Percentiles rank a stretch among this genome's conserved stretches.
phyloP scores from a whole-genome alignment of 192 early-diverging fungal genomes.

The Dimargaris cristalligena region DNA sequence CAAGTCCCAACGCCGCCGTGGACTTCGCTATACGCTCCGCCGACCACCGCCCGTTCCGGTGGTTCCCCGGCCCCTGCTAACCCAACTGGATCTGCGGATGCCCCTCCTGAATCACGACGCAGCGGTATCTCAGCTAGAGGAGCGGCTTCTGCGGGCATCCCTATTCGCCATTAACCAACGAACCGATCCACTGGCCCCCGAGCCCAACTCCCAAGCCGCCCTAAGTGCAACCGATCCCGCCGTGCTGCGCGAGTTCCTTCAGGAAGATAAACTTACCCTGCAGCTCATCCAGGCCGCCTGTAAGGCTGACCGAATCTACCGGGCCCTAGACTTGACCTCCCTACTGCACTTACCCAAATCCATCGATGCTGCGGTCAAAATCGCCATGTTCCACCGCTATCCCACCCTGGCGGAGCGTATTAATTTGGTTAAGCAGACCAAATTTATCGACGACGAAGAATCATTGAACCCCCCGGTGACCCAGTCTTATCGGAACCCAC shows the following conservation, averaged over 20 bases:
- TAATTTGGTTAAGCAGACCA: slow-evolving; percentile 17
- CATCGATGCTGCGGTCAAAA: slow-evolving; percentile 68
- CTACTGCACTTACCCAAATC: slow-evolving; percentile 43
- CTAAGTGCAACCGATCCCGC: background rate
- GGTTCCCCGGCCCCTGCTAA: slow-evolving; percentile 53
- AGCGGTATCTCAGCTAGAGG: slow-evolving; percentile 24
- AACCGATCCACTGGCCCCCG: slow-evolving; percentile 32
- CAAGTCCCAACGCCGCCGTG: background rate
- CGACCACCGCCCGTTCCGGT: slow-evolving; percentile 22
- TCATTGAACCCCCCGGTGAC: too few species aligned
- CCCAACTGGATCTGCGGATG: slow-evolving; percentile 42
- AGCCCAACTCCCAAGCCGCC: background rate
- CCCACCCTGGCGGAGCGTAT: slow-evolving; percentile 65
- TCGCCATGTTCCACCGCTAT: slow-evolving; percentile 51
- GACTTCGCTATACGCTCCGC: background rate
- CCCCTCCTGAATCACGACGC: slow-evolving; percentile 42
- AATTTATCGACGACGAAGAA: slow-evolving; percentile 14
- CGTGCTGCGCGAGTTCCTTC: slow-evolving; percentile 32
- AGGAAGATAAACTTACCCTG: slow-evolving; percentile 66
- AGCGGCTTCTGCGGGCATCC: slow-evolving; percentile 29
- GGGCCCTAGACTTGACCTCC: slow-evolving; percentile 60
- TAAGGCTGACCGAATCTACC: slow-evolving; percentile 52
- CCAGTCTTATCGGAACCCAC: too few species aligned
- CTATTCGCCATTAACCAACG: slow-evolving; percentile 37
- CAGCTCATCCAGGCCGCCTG: slow-evolving; percentile 67